Evolutionary conservation across 176 grass and related monocot genomes (phyloP).

Genomic region (Eragrostis nindensis): DNA sequence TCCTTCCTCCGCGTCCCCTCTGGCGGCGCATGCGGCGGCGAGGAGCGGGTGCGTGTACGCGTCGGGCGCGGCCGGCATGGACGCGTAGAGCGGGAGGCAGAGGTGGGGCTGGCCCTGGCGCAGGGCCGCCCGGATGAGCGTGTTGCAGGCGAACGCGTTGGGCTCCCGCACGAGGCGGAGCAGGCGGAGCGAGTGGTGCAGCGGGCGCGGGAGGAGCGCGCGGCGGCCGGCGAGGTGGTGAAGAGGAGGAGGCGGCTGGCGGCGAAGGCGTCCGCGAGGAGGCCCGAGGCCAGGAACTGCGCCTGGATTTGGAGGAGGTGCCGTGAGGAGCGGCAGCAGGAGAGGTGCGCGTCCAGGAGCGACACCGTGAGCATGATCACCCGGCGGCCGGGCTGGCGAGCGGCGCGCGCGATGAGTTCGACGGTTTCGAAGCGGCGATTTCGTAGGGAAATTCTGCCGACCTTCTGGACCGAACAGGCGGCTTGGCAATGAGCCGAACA

Average conservation of each 20-base stretch:
- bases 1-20: constrained; percentile 53
- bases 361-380: constrained; percentile 60
- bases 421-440: not conserved
- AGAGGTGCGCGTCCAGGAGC: constrained; percentile 77
- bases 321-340: constrained; percentile 53
- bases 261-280: constrained; percentile 79
- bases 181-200: constrained; percentile 58
- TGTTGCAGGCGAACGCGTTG: constrained; percentile 79
- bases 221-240: constrained; percentile 48
- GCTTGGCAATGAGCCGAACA: not conserved
- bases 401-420: not conserved
- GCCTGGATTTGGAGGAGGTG: constrained; percentile 75
- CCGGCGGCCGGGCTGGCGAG: not conserved
- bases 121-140: constrained; percentile 57
- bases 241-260: constrained; percentile 75
- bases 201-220: constrained; percentile 48
- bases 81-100: constrained; percentile 72
- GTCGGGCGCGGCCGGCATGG: constrained; percentile 58
- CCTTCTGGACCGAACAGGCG: not conserved
- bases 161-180: constrained; percentile 55
- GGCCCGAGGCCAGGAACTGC: constrained; percentile 70
- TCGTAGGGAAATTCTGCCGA: not conserved
- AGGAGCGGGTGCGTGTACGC: constrained; percentile 66
- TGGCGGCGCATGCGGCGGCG: constrained; percentile 54
- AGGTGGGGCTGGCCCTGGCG: constrained; percentile 45